Evolutionary conservation across 805 yeast genomes (phyloP), one percentile per base, ranked within the genome.

Genomic region (Wickerhamomyces canadensis): DNA sequence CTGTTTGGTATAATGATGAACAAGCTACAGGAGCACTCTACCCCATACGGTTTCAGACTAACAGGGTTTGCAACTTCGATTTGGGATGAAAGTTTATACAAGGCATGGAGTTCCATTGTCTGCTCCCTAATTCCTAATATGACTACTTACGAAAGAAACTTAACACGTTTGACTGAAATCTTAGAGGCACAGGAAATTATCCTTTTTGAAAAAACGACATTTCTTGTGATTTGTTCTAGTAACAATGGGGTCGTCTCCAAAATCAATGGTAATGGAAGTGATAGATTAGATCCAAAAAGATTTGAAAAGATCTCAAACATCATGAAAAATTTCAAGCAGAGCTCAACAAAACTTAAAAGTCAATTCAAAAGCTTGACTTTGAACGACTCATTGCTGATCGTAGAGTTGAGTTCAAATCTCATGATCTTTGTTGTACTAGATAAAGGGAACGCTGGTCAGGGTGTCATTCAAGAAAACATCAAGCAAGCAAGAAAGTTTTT

Each of bases 91-190:
- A 79, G 91, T 53, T 67, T 91, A 41, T 93, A 91, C 59, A 89
- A 84, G 58, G 98, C 98, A 1, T 93, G 98, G 98, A 85, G 96
- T 3, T 84, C 80, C 34, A 91, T 93, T 42, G 97, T 93, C 25
- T 89, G 98, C 55, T 84, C 96, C 2, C 69, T 93, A 48, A 91
- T 93, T 40, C 97, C 98, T 12, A 91, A 93, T 53, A 89, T 91
- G 75, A 71, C 76, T 27, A 63, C 78, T 13, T 84, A 87, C 53
- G 91, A 91, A 58, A 74, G 74, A 40, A 83, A 85, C 54, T 67
- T 93, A 42, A 63, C 79, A 33, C 80, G 78, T 48, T 76, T 93
- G 54, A 84, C 88, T 46, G 67, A 72, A 18, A 74, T 85, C 14
- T 64, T 88, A 39, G 81, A 83, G 44, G 96, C 96, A 0, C 84